These are phyloP conservation scores for Aspergillus coremiiformis DNA, from an alignment of 495 filamentous ascomycete species.

Conservation along the genomic window DNA sequence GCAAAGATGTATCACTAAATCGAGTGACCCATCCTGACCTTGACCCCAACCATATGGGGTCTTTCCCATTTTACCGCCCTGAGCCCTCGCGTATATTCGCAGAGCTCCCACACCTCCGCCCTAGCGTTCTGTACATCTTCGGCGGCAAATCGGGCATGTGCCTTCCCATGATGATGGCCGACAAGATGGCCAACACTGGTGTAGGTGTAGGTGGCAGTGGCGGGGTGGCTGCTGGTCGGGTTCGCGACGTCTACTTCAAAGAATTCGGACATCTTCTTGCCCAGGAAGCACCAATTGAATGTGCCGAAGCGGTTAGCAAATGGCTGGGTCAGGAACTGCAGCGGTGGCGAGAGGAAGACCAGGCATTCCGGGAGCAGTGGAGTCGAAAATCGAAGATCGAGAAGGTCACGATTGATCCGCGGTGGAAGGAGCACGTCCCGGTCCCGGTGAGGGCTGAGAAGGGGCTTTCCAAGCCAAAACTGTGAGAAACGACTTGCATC, in stretches of 20 bases:
- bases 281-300: slow-evolving; percentile 64
- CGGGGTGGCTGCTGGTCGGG: slow-evolving; percentile 52
- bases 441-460: slow-evolving; percentile 35
- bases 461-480: slow-evolving; percentile 22
- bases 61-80: slow-evolving; percentile 65
- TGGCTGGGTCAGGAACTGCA: slow-evolving; percentile 60
- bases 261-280: slow-evolving; percentile 75
- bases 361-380: slow-evolving; percentile 49
- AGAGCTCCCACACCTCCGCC: slow-evolving; percentile 61
- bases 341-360: slow-evolving; percentile 57
- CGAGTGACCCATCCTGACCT: slow-evolving; percentile 43
- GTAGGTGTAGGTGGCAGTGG: slow-evolving; percentile 44
- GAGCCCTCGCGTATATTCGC: slow-evolving; percentile 58
- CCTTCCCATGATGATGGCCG: slow-evolving; percentile 37
- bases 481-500: slow-evolving; percentile 17
- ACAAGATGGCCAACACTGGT: slow-evolving; percentile 40
- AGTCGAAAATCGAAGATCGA: slow-evolving; percentile 40
- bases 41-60: slow-evolving; percentile 27
- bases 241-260: slow-evolving; percentile 57
- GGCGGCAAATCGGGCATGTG: slow-evolving; percentile 60
- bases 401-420: slow-evolving; percentile 51
- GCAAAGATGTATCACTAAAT: slow-evolving; percentile 32
- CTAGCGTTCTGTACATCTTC: slow-evolving; percentile 79
- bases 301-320: slow-evolving; percentile 51
- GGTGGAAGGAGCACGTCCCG: slow-evolving; percentile 48